A percentile compares a stretch with the other conserved stretches of the same genome.
Evolutionary conservation across 495 filamentous ascomycete genomes (phyloP).

Genomic region (Aspergillus leporis): DNA sequence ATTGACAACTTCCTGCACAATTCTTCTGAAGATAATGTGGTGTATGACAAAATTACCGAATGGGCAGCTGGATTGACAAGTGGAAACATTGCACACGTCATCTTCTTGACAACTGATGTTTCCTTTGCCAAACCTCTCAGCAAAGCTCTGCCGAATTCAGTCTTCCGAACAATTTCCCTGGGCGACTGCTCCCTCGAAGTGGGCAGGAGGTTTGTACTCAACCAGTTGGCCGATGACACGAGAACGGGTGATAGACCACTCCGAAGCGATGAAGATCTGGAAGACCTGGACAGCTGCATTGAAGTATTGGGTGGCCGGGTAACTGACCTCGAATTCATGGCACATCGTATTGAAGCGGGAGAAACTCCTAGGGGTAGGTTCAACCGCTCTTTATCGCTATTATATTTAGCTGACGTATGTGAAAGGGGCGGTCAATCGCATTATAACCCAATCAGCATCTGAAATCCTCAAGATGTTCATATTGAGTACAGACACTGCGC

Average conservation of each 20-base stretch:
- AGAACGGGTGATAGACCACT: conserved; percentile 38
- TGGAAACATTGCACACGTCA: conserved; percentile 90
- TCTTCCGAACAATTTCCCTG: conserved; percentile 81
- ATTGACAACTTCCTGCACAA: conserved; percentile 94
- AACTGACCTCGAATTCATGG: conserved; percentile 90
- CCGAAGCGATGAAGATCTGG: conserved; percentile 44
- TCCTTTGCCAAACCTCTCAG: conserved; percentile 86
- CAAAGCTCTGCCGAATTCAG: conserved; percentile 84
- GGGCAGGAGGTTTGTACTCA: conserved; percentile 87
- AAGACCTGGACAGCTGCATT: conserved; percentile 80
- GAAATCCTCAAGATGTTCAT: conserved; percentile 96
- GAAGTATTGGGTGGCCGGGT: conserved; percentile 81
- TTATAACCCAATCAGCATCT: conserved; percentile 80
- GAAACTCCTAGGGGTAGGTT: conserved; percentile 69
- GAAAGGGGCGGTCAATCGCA: conserved; percentile 77
- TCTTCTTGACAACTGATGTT: conserved; percentile 93
- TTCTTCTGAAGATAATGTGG: conserved; percentile 65
- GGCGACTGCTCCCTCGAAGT: conserved; percentile 84
- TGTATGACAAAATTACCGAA: conserved; percentile 89
- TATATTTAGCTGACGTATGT: conserved; percentile 19
- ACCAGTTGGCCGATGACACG: conserved; percentile 63
- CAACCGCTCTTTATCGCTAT: background rate
- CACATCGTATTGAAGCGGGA: conserved; percentile 85
- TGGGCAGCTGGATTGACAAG: conserved; percentile 89
- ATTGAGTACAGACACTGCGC: conserved; percentile 49